phyloP scores from a whole-genome alignment of 1,284 basidiomycete species.

The Puccinia horiana region DNA sequence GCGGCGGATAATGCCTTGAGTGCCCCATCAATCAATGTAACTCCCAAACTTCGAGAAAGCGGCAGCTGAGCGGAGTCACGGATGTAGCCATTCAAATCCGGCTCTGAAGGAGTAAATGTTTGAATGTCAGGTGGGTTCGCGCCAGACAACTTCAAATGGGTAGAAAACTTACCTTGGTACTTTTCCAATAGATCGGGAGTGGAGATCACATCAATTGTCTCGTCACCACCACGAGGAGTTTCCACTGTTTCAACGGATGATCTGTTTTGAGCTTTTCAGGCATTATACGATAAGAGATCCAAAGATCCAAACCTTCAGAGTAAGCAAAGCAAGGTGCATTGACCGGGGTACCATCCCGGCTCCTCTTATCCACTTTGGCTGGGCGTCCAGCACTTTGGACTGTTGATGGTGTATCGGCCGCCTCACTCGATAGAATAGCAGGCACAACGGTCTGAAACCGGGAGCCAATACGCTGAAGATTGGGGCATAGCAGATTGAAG shows the following conservation, averaged over 20 bases:
- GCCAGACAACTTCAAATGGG: not conserved
- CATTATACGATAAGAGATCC: not conserved
- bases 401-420: not conserved
- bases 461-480: slow-evolving; percentile 39
- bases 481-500: not conserved
- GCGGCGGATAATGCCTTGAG: slow-evolving; percentile 11
- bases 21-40: slow-evolving; percentile 37
- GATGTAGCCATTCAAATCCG: slow-evolving; percentile 33
- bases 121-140: not conserved
- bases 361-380: slow-evolving; percentile 34
- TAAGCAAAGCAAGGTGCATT: not conserved
- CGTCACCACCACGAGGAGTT: slow-evolving; percentile 42
- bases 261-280: not conserved
- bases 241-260: slow-evolving; percentile 22
- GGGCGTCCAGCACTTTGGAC: slow-evolving; percentile 4
- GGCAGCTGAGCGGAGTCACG: slow-evolving; percentile 3
- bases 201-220: slow-evolving; percentile 46
- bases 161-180: not conserved
- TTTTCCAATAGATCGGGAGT: slow-evolving; percentile 33
- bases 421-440: slow-evolving; percentile 2
- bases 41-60: slow-evolving; percentile 25
- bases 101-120: not conserved
- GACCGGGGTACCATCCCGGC: slow-evolving; percentile 38
- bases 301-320: slow-evolving; percentile 40
- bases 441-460: slow-evolving; percentile 42